phyloP scores from a whole-genome alignment of 2,329 filamentous ascomycete genomes.

The Alternaria arbusti region DNA sequence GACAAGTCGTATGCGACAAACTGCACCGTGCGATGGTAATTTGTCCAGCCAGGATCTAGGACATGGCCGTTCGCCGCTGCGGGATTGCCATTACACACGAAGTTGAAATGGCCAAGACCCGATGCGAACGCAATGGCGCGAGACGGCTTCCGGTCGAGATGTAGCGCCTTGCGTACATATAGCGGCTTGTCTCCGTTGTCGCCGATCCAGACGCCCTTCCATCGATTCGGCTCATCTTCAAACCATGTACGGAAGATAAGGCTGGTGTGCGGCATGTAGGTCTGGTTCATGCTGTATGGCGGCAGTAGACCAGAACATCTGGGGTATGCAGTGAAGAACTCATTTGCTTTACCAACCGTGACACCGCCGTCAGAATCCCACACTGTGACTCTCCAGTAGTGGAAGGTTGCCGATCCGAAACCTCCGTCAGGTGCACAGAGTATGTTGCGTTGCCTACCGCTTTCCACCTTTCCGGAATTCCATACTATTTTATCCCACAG shows the following conservation, averaged over 20 bases:
- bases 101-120: constrained; percentile 51
- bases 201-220: constrained; percentile 53
- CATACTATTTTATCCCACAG: neutral
- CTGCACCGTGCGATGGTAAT: constrained; percentile 52
- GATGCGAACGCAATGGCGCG: constrained; percentile 49
- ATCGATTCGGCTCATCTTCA: constrained; percentile 49
- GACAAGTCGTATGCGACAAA: constrained; percentile 55
- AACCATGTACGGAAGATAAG: constrained; percentile 54
- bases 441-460: constrained; percentile 36
- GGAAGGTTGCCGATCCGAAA: constrained; percentile 46
- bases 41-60: constrained; percentile 48
- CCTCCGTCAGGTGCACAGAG: constrained; percentile 38
- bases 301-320: constrained; percentile 43
- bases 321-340: constrained; percentile 52
- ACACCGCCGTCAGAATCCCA: constrained; percentile 45
- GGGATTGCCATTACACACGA: constrained; percentile 45
- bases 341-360: constrained; percentile 35
- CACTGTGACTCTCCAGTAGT: constrained; percentile 48
- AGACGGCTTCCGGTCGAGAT: constrained; percentile 35
- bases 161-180: constrained; percentile 48
- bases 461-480: constrained; percentile 14
- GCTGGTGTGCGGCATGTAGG: constrained; percentile 52
- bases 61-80: constrained; percentile 41
- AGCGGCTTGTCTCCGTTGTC: constrained; percentile 51
- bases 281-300: constrained; percentile 53